phyloP scores from a whole-genome alignment of 768 basidiomycete genomes.

The Dioszegia aurantiaca region DNA sequence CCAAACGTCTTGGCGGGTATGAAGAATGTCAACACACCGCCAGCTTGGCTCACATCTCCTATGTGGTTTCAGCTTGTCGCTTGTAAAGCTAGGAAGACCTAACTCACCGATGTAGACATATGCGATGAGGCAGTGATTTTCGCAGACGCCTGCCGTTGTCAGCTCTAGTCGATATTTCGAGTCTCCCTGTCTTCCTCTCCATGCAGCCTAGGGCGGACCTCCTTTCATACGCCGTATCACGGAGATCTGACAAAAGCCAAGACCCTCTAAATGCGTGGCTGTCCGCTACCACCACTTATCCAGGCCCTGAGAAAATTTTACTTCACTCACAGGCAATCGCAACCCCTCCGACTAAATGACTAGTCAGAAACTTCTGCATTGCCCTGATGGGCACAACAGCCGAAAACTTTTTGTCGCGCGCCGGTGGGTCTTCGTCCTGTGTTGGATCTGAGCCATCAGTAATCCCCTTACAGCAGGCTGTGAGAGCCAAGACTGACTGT shows the following conservation, averaged over 20 bases:
- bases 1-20: conserved; percentile 43
- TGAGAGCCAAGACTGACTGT: no score
- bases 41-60: conserved; percentile 47
- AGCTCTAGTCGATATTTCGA: no score
- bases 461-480: no score
- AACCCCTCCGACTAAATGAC: conserved; percentile 39
- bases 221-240: no score
- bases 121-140: conserved; percentile 49
- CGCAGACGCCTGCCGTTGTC: conserved; percentile 42
- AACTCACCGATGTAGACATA: conserved; percentile 52
- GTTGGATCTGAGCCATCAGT: conserved; percentile 14
- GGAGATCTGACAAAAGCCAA: no score
- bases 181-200: no score
- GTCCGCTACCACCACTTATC: no score
- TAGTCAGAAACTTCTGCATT: conserved; percentile 47
- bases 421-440: conserved; percentile 21
- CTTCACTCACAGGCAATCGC: conserved; percentile 47
- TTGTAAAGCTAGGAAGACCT: background rate
- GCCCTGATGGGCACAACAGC: conserved; percentile 43
- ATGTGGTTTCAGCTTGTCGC: conserved; percentile 6
- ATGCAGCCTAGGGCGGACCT: no score
- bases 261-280: no score
- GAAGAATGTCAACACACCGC: conserved; percentile 52
- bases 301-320: no score
- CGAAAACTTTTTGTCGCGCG: conserved; percentile 36